Base-by-base conservation (phyloP, 2,329 filamentous ascomycete species). In the Pezicula radicicola region DNA sequence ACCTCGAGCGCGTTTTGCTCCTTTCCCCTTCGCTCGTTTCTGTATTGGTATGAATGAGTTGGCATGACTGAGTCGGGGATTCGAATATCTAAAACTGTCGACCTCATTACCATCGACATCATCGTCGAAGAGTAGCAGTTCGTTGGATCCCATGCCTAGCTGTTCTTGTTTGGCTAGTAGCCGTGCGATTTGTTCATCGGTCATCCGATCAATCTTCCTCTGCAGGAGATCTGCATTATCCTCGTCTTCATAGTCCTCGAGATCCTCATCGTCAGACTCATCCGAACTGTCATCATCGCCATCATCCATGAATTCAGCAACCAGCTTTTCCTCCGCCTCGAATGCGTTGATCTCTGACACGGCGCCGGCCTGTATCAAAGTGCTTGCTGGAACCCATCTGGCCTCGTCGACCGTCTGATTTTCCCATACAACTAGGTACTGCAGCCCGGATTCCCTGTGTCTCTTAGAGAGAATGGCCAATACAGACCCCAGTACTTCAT, bases 151-250 rank as follows among this genome's bases (percentile, higher is more conserved):
- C 41, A 88, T 70, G 8, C 85, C 86, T 4, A 88, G 71, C 63
- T 85, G 80, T 65, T 83, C 78, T 61, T 85, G 79, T 64, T 83
- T 85, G 48, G 79, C 72, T 28, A 88, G 66, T 21, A 86, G 69
- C 37, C 77, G 73, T 37, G 85, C 85, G 37, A 89, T 71, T 18
- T 79, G 75, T 64, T 85, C 84, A 55, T 90, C 79, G 73, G 66
- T 85, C 83, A 60, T 89, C 5, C 65, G 60, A 13, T 69, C 68
- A 18, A 64, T 65, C 44, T 66, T 63, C 30, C 55, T 56, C 50
- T 63, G 59, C n/a, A 59, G 25, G n/a, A 62, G 21, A 25, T 77
- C 62, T 55, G 72, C 69, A 9, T 74, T 69, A 3, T 72, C 68
- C 7, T 70, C 68, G 33, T 68, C 68, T 33, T 66, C 62, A 41